phyloP scores from a whole-genome alignment of 306 rosid genomes.

The Cyclanthera cordifolia region DNA sequence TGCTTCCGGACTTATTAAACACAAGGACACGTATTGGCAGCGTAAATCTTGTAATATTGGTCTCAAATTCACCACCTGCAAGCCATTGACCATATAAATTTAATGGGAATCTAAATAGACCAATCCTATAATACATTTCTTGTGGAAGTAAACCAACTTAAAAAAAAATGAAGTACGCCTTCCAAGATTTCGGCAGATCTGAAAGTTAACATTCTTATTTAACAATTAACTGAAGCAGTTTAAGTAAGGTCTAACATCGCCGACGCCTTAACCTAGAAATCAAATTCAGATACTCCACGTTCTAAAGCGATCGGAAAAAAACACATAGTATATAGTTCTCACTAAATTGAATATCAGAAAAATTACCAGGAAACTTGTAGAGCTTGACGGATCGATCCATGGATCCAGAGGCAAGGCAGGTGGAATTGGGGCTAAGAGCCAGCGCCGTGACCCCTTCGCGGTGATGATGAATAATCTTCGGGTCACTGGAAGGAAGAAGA shows the following conservation, averaged over 20 bases:
- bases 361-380: conserved; percentile 82
- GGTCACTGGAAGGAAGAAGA: conserved; percentile 44
- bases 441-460: conserved; percentile 85
- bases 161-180: not conserved
- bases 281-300: not conserved
- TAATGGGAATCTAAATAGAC: no score
- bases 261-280: not conserved
- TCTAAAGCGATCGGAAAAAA: not conserved
- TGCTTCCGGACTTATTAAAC: conserved; percentile 76
- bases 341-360: not conserved
- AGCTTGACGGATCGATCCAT: conserved; percentile 86
- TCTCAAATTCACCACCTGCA: conserved; percentile 87
- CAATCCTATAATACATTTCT: not conserved
- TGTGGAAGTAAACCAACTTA: not conserved
- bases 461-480: conserved; percentile 74
- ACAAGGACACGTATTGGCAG: conserved; percentile 75
- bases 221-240: not conserved
- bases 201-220: not conserved
- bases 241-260: not conserved
- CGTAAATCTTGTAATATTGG: conserved; percentile 84
- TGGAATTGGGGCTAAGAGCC: conserved; percentile 86
- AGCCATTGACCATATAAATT: not conserved
- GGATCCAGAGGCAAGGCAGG: conserved; percentile 94
- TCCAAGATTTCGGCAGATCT: not conserved
- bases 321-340: not conserved